Evolutionary conservation across 2,329 filamentous ascomycete species (phyloP).

Genomic region (Zymoseptoria pseudotritici): DNA sequence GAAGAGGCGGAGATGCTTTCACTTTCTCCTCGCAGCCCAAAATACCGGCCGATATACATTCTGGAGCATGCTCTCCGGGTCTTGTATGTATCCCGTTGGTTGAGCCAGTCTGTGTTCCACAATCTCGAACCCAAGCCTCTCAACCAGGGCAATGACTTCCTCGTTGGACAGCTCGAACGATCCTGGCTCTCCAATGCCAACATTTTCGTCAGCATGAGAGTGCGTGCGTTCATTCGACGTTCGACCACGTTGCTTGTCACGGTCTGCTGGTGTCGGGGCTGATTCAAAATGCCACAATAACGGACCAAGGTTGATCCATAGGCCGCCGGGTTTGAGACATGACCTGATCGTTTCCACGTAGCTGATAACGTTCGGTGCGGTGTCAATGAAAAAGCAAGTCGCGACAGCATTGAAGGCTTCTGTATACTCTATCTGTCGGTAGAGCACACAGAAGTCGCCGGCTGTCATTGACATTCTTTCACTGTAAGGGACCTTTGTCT

Average conservation of each 20-base stretch:
- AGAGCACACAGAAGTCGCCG: conserved; percentile 86
- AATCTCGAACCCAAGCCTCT: conserved; percentile 68
- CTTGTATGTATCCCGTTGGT: conserved; percentile 80
- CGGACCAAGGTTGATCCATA: conserved; percentile 86
- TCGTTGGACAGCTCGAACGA: conserved; percentile 85
- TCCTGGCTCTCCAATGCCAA: conserved; percentile 70
- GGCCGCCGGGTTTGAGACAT: conserved; percentile 68
- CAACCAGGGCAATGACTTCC: conserved; percentile 71
- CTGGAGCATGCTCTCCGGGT: conserved; percentile 75
- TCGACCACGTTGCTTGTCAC: conserved; percentile 33
- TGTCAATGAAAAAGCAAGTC: conserved; percentile 94
- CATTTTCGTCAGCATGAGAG: conserved; percentile 6
- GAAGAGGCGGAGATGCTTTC: neutral
- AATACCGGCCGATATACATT: conserved; percentile 72
- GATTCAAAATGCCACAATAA: conserved; percentile 94
- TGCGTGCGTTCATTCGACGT: conserved; percentile 23
- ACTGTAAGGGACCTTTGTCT: conserved; percentile 29
- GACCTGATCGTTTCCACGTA: conserved; percentile 79
- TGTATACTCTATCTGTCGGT: conserved; percentile 56
- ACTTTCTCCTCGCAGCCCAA: conserved; percentile 76
- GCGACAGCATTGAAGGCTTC: conserved; percentile 72
- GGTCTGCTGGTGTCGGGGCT: conserved; percentile 46
- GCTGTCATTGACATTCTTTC: conserved; percentile 88
- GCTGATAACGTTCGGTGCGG: conserved; percentile 82
- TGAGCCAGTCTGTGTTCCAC: conserved; percentile 43